phyloP scores from a whole-genome alignment of 257 asterid species.

The Schizonepeta tenuifolia region DNA sequence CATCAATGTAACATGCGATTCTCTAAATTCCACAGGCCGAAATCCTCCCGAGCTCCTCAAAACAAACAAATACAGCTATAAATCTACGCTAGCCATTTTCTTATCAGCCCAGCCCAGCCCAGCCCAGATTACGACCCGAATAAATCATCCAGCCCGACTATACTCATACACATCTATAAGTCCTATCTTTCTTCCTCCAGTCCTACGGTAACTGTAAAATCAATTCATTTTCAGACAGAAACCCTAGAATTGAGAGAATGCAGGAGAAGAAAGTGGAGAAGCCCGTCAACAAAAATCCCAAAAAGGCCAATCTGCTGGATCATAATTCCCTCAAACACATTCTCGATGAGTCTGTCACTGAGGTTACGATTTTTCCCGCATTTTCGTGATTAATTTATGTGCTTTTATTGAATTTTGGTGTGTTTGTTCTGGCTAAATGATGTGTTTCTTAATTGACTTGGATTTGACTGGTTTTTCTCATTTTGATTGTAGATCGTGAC shows the following conservation, averaged over 20 bases:
- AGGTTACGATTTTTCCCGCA: slow-evolving; percentile 47
- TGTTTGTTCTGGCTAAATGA: neutral
- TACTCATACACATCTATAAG: neutral
- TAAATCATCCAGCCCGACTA: slow-evolving; percentile 22
- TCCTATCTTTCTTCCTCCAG: slow-evolving; percentile 22
- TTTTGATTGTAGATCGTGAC: slow-evolving; percentile 69
- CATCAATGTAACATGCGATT: no score
- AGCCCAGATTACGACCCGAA: slow-evolving; percentile 11
- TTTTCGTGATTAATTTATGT: neutral
- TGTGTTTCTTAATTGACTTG: slow-evolving; percentile 3
- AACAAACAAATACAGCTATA: no score
- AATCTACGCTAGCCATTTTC: no score
- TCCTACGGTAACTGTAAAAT: slow-evolving; percentile 30
- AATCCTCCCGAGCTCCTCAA: no score
- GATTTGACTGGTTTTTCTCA: slow-evolving; percentile 7
- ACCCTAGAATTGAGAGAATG: slow-evolving; percentile 43
- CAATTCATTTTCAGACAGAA: slow-evolving; percentile 43
- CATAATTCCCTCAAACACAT: slow-evolving; percentile 83
- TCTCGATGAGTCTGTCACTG: slow-evolving; percentile 86
- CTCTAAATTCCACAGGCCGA: no score
- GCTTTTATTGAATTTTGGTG: neutral
- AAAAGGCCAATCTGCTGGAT: slow-evolving; percentile 79
- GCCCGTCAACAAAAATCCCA: slow-evolving; percentile 49
- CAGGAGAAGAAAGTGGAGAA: slow-evolving; percentile 43
- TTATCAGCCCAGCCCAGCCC: no score